Evolutionary conservation across 192 early-diverging fungal species (phyloP).

Genomic region (Coemansia biformis): DNA sequence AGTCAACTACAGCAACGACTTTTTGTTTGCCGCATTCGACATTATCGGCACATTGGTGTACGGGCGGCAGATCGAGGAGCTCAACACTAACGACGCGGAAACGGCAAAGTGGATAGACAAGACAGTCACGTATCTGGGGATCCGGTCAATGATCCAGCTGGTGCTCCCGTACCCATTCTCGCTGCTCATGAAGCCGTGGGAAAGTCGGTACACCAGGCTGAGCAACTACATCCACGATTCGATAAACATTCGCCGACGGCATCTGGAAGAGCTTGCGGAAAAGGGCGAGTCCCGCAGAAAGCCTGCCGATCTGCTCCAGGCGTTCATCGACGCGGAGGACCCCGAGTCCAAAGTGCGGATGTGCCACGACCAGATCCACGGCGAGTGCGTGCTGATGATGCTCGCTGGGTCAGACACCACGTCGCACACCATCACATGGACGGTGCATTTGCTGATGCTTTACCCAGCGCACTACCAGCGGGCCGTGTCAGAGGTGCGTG

Average conservation of each 20-base stretch:
- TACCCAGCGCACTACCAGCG: slow-evolving; percentile 18
- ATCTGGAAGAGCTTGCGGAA: slow-evolving; percentile 3
- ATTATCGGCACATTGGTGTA: slow-evolving; percentile 40
- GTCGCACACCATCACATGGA: slow-evolving; percentile 37
- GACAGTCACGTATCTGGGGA: slow-evolving; percentile 30
- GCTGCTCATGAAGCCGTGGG: slow-evolving; percentile 23
- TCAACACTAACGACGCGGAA: slow-evolving; percentile 14
- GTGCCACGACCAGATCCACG: slow-evolving; percentile 36
- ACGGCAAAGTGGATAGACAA: slow-evolving; percentile 35
- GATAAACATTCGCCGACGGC: slow-evolving; percentile 13
- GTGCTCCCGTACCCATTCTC: slow-evolving; percentile 21
- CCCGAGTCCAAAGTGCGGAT: slow-evolving; percentile 41
- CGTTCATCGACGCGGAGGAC: slow-evolving; percentile 48
- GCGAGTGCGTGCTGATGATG: slow-evolving; percentile 45
- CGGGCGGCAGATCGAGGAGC: slow-evolving; percentile 29
- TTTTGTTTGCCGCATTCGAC: slow-evolving; percentile 39
- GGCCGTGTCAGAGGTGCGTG: slow-evolving; percentile 25
- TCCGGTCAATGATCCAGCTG: slow-evolving; percentile 35
- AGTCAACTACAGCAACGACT: slow-evolving; percentile 41
- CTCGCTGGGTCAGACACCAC: slow-evolving; percentile 33
- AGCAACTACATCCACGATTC: slow-evolving; percentile 33
- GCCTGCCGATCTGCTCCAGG: slow-evolving; percentile 41
- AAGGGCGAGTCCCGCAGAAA: not conserved
- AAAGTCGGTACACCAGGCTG: slow-evolving; percentile 21
- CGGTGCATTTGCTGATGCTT: slow-evolving; percentile 26